Evolutionary conservation across 306 rosid species (phyloP), one percentile per base, ranked within the genome.

Genomic region (Vigna reflexopilosa): DNA sequence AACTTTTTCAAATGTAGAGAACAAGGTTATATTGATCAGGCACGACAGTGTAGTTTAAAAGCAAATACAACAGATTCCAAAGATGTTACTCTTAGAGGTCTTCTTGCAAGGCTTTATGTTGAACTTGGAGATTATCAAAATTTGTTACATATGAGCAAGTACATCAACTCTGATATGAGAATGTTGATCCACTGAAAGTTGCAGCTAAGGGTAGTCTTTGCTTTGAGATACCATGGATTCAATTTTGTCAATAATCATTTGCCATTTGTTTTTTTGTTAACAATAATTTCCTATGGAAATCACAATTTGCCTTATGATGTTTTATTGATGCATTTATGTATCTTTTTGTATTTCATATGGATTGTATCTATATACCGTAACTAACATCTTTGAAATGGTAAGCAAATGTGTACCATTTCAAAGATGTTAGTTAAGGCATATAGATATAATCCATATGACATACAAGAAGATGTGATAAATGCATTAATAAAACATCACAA

Each of bases 91-190:
- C 83, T 92, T 79, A 90, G 91, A 80, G 51, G 63, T 24, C 77
- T 82, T 22, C 95, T 88, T 72, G 97, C 97, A 36, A 82, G 86
- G 72, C 84, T 94, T 67, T 88, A 88, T 81, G 84, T 82, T 81
- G 89, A 89, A 81, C 87, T 81, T 75, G 87, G 89, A 82, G 93
- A 94, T 70, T 87, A 84, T 81, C 91, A 93, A 54, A 94, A 85
- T 97, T 97, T 4, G 87, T 79, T 77, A 80, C 87, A 34, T 92
- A 88, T 88, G 88, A 89, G 61, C 88, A 92, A 80, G 78, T 83
- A 81, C 80, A 86, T 83, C 90, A 87, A 81, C 85, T 87, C 49
- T 85, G 83, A 80, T 76, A 55, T 56, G 93, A 87, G 83, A 20
- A 94, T 77, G 83, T 91, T 87, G 90, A 87, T 75, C 95, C 97